phyloP scores from a whole-genome alignment of 164 flowering plant species.

The Dillenia turbinata region DNA sequence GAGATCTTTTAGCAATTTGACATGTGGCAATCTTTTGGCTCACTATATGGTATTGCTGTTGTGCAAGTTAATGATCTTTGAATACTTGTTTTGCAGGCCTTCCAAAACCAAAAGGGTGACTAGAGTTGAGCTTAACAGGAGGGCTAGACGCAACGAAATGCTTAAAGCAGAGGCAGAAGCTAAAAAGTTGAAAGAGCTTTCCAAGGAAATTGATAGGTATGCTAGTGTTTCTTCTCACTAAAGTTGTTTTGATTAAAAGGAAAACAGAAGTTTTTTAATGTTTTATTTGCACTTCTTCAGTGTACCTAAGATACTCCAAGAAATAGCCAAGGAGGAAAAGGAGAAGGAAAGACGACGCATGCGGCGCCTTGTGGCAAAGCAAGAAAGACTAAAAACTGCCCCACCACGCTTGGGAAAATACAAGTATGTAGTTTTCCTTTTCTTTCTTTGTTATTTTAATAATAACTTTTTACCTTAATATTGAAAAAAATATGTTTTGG shows the following conservation, averaged over 20 bases:
- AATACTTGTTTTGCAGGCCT: constrained; percentile 34
- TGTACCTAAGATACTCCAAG: constrained; percentile 69
- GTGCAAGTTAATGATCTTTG: not conserved
- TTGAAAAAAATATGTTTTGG: too few relatives aligned
- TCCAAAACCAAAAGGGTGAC: constrained; percentile 59
- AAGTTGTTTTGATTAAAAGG: too few relatives aligned
- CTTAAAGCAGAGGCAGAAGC: constrained; percentile 59
- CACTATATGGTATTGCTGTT: too few relatives aligned
- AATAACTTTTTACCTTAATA: not conserved
- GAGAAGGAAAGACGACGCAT: constrained; percentile 68
- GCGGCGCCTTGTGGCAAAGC: constrained; percentile 60
- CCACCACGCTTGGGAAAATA: constrained; percentile 97
- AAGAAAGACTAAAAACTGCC: constrained; percentile 64
- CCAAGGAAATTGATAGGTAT: constrained; percentile 82
- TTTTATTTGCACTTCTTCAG: constrained; percentile 23
- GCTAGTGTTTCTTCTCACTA: not conserved
- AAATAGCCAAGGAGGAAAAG: constrained; percentile 84
- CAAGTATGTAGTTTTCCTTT: constrained; percentile 45
- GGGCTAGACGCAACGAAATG: constrained; percentile 68
- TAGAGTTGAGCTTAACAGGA: constrained; percentile 64
- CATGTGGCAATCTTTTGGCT: too few relatives aligned
- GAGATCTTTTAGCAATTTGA: too few relatives aligned
- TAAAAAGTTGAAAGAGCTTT: constrained; percentile 41
- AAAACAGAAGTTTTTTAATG: too few relatives aligned
- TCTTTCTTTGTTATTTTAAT: not conserved